Percentiles rank a stretch among this genome's conserved stretches.
These are phyloP conservation scores for Picochlorum sp. DNA, from an alignment of 139 green algal genomes.

Conservation along the genomic window DNA sequence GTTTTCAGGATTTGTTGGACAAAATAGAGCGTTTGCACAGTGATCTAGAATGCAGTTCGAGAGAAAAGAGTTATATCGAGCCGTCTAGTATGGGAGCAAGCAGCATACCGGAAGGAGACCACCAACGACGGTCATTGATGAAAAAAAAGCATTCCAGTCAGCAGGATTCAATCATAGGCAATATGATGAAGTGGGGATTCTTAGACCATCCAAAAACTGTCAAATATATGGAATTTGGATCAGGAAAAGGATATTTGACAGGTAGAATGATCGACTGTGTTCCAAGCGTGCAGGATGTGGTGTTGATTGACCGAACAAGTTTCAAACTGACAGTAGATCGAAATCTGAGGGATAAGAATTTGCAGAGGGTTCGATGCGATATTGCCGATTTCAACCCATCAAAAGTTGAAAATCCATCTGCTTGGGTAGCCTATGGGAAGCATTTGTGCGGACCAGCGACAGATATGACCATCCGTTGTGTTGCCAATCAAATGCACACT, in stretches of 20 bases:
- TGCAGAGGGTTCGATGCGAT: slow-evolving; percentile 46
- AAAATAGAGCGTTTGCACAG: too few species aligned
- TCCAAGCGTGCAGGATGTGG: background rate
- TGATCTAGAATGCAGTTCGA: too few species aligned
- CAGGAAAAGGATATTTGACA: slow-evolving; percentile 62
- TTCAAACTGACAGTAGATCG: slow-evolving; percentile 40
- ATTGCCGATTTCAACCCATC: slow-evolving; percentile 49
- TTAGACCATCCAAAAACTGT: slow-evolving; percentile 10
- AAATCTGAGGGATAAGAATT: slow-evolving; percentile 17
- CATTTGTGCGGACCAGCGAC: slow-evolving; percentile 74
- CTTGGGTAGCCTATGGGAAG: slow-evolving; percentile 58
- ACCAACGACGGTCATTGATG: slow-evolving; percentile 18
- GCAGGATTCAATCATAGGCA: slow-evolving; percentile 13
- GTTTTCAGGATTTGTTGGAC: too few species aligned
- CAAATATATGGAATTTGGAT: slow-evolving; percentile 55
- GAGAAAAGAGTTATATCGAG: too few species aligned
- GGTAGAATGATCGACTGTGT: slow-evolving; percentile 27
- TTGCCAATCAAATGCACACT: background rate
- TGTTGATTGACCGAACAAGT: slow-evolving; percentile 31
- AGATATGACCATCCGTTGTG: slow-evolving; percentile 58
- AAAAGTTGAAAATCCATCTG: background rate
- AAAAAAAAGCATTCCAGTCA: slow-evolving; percentile 13
- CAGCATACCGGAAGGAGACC: slow-evolving; percentile 15
- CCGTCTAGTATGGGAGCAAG: too few species aligned
- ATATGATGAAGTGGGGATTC: slow-evolving; percentile 10